Evolutionary conservation across 2,329 filamentous ascomycete genomes (phyloP), one percentile per base, ranked within the genome.

Genomic region (Arthrobotrys pseudoclavata): DNA sequence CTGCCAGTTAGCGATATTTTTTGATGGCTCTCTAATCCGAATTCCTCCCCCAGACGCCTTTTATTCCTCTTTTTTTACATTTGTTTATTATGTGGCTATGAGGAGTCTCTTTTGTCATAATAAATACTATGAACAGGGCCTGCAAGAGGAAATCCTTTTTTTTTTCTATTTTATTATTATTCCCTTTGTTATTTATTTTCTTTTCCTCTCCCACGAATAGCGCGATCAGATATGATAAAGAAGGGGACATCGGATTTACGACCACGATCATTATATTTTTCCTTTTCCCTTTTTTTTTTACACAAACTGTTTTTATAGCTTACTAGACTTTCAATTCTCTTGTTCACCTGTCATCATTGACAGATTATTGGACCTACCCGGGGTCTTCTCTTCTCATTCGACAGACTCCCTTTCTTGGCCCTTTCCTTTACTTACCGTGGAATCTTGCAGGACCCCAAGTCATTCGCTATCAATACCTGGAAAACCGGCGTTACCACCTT

Each of bases 91-190:
- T 42, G 66, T 70, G 66, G 66, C 60, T 76, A 70, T 53, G 72
- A 70, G 64, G 66, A 70, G 64, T 70, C 66, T 76, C 50, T 76
- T 67, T 48, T 70, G 60, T 76, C 72, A 63, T 76, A 60, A 69
- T 76, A 70, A 66, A 70, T 67, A 50, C 42, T 70, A 61, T 70
- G 66, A 67, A 52, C 34, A 45, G 66, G 40, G 63, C 72, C 66
- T 76, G 66, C 60, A 57, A 76, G 64, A 50, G 29, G 55, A 76
- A 68, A 76, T 70, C 47, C 61, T 50, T 55, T 63, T 60, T 37
- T 48, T 13, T 47, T 45, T 45, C 29, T 7, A 29, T 26, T n/a
- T 24, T 15, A 47, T 9, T 52, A 64, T 61, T 34, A 31, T 42
- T 52, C 57, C 64, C 31, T 48, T 55, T 76, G 22, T 64, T 26